Base-by-base conservation (phyloP, 1,284 basidiomycete species). In the Malassezia pachydermatis region DNA sequence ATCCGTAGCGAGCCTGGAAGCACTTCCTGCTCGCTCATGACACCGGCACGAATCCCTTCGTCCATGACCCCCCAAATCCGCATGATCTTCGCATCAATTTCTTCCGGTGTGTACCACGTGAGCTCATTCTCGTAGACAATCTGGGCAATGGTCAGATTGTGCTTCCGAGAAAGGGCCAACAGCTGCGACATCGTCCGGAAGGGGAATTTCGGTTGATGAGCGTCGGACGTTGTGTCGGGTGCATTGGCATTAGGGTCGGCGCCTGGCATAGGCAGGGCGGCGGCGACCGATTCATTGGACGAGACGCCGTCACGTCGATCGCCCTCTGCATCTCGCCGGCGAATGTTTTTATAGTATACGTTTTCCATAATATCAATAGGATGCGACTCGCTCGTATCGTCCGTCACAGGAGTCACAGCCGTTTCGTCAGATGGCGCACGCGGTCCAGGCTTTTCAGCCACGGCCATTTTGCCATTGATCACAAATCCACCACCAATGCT, bases 121-220 rank as follows among this genome's bases (percentile, higher is more conserved):
- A 83, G 79, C 73, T 95, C 90, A 64, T 96, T 96, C 72, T 95
- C 86, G 73, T 88, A 88, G 2, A 96, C 88, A 38, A 94, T 85
- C 42, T 70, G 67, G 0, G 67, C 67, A 19, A 67, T 69, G 9
- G 64, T 48, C 58, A 88, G 84, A 63, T 94, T 92, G 68, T 92
- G 81, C 66, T 81, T 84, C 63, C 76, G 79, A 7, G 86, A 86
- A 46, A 92, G 74, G 14, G 81, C 79, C 20, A 92, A 75, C 17
- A 94, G 76, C 41, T 79, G 81, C 41, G 83, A 81, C 1, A 84
- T 88, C 14, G 84, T 84, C 56, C 83, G 79, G 66, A 89, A 94
- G 3, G 86, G 81, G 65, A 85, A 88, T 0, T 84, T 86, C 5
- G 86, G 87, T 46, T 81, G 58, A 48, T 20, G 54, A 40, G 0